A percentile compares a stretch with the other conserved stretches of the same genome.
phyloP scores from a whole-genome alignment of 768 basidiomycete species.

The Suillus plorans region DNA sequence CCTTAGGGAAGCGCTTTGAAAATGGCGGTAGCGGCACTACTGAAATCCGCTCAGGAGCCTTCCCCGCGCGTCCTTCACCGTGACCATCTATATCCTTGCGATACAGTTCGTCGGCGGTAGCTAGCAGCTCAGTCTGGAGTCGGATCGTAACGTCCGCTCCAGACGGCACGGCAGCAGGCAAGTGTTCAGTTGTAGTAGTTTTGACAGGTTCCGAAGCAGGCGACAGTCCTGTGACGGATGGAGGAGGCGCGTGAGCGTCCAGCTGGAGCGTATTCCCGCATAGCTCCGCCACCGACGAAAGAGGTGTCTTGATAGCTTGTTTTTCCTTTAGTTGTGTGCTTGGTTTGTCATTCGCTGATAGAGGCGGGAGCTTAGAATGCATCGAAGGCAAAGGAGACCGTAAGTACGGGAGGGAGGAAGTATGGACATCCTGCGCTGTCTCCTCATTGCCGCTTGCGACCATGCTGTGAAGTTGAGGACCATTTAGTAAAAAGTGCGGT shows the following conservation, averaged over 20 bases:
- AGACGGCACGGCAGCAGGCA: slow-evolving; percentile 31
- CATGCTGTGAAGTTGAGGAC: slow-evolving; percentile 24
- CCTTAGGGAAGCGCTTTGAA: slow-evolving; percentile 22
- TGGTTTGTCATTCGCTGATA: slow-evolving; percentile 32
- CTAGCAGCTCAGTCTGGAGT: slow-evolving; percentile 59
- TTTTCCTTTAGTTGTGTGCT: slow-evolving; percentile 49
- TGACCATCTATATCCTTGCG: slow-evolving; percentile 38
- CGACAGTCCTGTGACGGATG: slow-evolving; percentile 36
- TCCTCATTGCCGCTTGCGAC: slow-evolving; percentile 28
- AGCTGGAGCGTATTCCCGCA: slow-evolving; percentile 26
- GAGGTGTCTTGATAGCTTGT: slow-evolving; percentile 19
- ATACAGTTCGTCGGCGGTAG: slow-evolving; percentile 62
- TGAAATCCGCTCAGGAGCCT: slow-evolving; percentile 17
- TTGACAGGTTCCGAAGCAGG: slow-evolving; percentile 50
- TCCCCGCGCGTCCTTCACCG: slow-evolving; percentile 22
- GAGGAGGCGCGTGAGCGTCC: slow-evolving; percentile 20
- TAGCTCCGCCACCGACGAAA: slow-evolving; percentile 14
- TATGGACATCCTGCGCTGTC: slow-evolving; percentile 17
- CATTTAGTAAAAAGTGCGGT: slow-evolving; percentile 18
- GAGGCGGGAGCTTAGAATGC: slow-evolving; percentile 10
- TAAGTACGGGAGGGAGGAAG: slow-evolving; percentile 10
- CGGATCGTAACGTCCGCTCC: slow-evolving; percentile 33
- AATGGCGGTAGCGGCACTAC: slow-evolving; percentile 16
- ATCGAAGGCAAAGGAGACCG: slow-evolving; percentile 11
- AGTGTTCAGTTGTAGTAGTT: slow-evolving; percentile 45